phyloP scores from a whole-genome alignment of 768 basidiomycete species.

The Boletus tylopilopsis region DNA sequence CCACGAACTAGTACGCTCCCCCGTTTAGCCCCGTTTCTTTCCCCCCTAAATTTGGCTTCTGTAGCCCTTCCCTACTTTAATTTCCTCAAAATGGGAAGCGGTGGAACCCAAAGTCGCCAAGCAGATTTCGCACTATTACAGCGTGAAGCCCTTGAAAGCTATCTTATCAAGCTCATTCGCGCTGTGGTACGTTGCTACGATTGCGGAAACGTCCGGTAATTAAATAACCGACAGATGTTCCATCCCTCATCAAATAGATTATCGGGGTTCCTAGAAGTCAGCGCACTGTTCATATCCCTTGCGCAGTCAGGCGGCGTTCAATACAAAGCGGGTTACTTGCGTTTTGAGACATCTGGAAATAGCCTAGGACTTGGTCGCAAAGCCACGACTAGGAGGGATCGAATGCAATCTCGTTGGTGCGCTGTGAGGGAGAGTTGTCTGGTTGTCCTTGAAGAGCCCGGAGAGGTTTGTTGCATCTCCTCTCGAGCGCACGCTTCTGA shows the following conservation, averaged over 20 bases:
- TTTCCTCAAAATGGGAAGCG: conserved; percentile 65
- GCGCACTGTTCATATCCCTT: conserved; percentile 76
- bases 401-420: conserved; percentile 81
- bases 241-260: conserved; percentile 89
- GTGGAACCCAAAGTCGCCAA: conserved; percentile 49
- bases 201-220: neutral
- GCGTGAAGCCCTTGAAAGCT: conserved; percentile 80
- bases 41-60: neutral
- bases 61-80: conserved; percentile 89
- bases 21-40: neutral
- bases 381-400: conserved; percentile 53
- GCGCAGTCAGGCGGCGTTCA: conserved; percentile 82
- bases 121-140: conserved; percentile 80
- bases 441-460: conserved; percentile 81
- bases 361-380: conserved; percentile 63
- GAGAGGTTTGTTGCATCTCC: conserved; percentile 53
- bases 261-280: conserved; percentile 88
- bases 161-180: conserved; percentile 82
- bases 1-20: conserved; percentile 65
- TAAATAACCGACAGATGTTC: conserved; percentile 1
- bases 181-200: conserved; percentile 65
- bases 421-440: conserved; percentile 90
- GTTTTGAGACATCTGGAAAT: conserved; percentile 50
- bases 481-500: neutral
- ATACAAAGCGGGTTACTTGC: conserved; percentile 85